These are phyloP conservation scores for Agroathelia rolfsii DNA, from an alignment of 1,284 basidiomycete genomes.

Conservation along the genomic window DNA sequence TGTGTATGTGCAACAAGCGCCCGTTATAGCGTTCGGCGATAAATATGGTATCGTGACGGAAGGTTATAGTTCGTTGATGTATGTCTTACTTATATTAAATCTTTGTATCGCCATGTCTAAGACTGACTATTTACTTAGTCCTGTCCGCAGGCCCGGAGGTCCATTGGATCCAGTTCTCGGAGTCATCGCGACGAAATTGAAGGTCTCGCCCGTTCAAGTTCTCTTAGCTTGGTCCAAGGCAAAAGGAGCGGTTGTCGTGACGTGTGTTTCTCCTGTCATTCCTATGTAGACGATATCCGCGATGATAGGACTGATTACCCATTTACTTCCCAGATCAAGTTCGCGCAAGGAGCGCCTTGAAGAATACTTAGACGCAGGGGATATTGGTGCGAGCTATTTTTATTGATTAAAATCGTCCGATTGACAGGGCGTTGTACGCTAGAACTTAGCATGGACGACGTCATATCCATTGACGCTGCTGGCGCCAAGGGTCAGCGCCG, in stretches of 20 bases:
- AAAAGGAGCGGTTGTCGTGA: conserved; percentile 58
- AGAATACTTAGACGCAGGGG: conserved; percentile 56
- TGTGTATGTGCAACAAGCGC: conserved; percentile 44
- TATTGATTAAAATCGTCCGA: conserved; percentile 1
- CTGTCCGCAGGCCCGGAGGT: conserved; percentile 57
- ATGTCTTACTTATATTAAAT: conserved; percentile 12
- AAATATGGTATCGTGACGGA: conserved; percentile 57
- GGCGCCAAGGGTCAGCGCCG: conserved; percentile 23
- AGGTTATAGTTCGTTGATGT: conserved; percentile 61
- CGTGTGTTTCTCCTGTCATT: conserved; percentile 29
- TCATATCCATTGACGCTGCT: conserved; percentile 33
- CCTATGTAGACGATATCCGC: too few relatives aligned
- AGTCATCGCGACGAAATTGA: conserved; percentile 43
- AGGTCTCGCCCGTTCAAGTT: conserved; percentile 55
- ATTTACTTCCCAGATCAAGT: conserved; percentile 43
- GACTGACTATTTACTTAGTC: conserved; percentile 25
- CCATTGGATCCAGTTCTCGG: conserved; percentile 56
- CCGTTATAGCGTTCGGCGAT: conserved; percentile 46
- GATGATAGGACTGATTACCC: too few relatives aligned
- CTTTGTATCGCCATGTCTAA: background rate
- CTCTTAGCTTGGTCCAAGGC: conserved; percentile 57
- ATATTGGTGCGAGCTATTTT: conserved; percentile 35
- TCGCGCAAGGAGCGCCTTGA: conserved; percentile 52
- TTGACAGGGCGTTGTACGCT: conserved; percentile 3
- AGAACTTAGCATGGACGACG: conserved; percentile 25